Conservation (phyloP, 2,329 filamentous ascomycete genomes). For the Penicillium sumatraense region DNA sequence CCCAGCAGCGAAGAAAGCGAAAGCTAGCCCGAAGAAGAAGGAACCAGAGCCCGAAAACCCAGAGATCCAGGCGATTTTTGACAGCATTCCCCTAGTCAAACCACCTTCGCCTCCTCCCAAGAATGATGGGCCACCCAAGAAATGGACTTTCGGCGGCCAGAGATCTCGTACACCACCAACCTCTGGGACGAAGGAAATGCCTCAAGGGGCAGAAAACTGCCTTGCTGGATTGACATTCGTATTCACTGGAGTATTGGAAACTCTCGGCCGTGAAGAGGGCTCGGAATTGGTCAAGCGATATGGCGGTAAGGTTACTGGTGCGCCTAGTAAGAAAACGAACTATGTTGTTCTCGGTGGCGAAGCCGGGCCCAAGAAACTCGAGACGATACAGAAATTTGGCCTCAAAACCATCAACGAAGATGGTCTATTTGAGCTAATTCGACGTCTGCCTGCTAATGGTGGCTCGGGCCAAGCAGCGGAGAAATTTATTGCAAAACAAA, state of each 20-base stretch:
- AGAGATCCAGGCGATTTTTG: constrained; percentile 79
- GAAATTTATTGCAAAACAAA: constrained; percentile 81
- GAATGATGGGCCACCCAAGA: constrained; percentile 60
- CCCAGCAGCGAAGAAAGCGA: constrained; percentile 50
- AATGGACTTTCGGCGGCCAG: constrained; percentile 79
- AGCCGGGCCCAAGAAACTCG: constrained; percentile 89
- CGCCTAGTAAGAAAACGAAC: constrained; percentile 89
- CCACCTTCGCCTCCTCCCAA: constrained; percentile 82
- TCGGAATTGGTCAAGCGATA: constrained; percentile 88
- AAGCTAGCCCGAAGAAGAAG: constrained; percentile 67
- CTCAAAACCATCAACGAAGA: constrained; percentile 95
- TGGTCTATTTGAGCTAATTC: constrained; percentile 85
- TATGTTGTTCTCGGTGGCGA: constrained; percentile 91
- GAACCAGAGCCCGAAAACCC: constrained; percentile 67
- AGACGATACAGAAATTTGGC: constrained; percentile 77
- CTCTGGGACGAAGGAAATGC: constrained; percentile 71
- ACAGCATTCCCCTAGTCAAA: constrained; percentile 81
- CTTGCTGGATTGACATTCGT: constrained; percentile 89
- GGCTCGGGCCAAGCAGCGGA: constrained; percentile 87
- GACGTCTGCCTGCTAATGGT: constrained; percentile 78
- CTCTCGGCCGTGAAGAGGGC: constrained; percentile 81
- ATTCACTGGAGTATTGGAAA: constrained; percentile 86
- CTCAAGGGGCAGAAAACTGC: constrained; percentile 84
- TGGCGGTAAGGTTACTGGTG: constrained; percentile 84
- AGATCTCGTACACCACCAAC: constrained; percentile 65